These are phyloP conservation scores for Suillus fuscotomentosus DNA, from an alignment of 768 basidiomycete species.

Conservation along the genomic window DNA sequence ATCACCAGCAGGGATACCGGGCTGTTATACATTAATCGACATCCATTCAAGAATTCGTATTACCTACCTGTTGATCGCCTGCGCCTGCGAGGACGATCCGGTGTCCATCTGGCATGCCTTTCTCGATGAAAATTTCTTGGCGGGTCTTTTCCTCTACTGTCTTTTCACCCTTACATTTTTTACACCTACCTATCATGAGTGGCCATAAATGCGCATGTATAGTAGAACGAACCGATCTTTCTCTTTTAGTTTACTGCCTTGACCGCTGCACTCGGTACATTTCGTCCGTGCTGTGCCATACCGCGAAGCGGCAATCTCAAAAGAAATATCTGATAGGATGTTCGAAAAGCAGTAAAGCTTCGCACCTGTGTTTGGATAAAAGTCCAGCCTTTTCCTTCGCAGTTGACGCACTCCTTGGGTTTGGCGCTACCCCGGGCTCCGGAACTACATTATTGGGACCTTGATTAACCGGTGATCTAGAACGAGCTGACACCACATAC, in stretches of 20 bases:
- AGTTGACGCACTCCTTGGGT: slow-evolving; percentile 75
- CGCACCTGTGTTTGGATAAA: slow-evolving; percentile 53
- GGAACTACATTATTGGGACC: slow-evolving; percentile 44
- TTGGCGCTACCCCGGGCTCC: slow-evolving; percentile 86
- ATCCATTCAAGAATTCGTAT: neutral
- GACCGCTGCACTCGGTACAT: slow-evolving; percentile 71
- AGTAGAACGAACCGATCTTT: slow-evolving; percentile 66
- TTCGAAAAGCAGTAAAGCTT: neutral
- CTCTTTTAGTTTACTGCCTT: slow-evolving; percentile 71
- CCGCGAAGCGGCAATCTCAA: slow-evolving; percentile 43
- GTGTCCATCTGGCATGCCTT: slow-evolving; percentile 82
- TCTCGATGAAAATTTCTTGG: slow-evolving; percentile 83
- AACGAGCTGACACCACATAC: slow-evolving; percentile 35
- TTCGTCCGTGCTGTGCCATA: slow-evolving; percentile 50
- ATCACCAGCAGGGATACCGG: slow-evolving; percentile 84
- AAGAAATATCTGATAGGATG: neutral
- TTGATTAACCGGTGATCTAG: slow-evolving; percentile 11
- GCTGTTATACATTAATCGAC: slow-evolving; percentile 43
- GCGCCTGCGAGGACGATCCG: slow-evolving; percentile 88
- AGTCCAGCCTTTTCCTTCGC: slow-evolving; percentile 83
- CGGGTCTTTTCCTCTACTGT: slow-evolving; percentile 86
- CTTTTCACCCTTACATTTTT: slow-evolving; percentile 90
- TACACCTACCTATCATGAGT: slow-evolving; percentile 59
- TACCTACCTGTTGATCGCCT: slow-evolving; percentile 81
- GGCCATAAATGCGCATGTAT: neutral